phyloP scores from a whole-genome alignment of 805 yeast genomes.

The Cephaloascus albidus region DNA sequence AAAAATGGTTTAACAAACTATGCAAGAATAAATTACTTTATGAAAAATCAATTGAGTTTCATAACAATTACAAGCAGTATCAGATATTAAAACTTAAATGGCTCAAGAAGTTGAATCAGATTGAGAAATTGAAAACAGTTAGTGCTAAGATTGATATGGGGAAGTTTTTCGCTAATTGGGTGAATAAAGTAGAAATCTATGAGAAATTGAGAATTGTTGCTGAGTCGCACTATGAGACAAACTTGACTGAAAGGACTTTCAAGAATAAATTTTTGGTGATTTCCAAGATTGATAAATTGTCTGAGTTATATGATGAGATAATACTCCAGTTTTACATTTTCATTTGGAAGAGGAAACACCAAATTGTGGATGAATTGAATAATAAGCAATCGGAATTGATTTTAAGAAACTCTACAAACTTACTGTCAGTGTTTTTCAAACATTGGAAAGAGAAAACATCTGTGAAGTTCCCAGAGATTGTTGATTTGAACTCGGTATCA shows the following conservation, averaged over 20 bases:
- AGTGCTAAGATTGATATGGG: neutral
- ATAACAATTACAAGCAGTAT: neutral
- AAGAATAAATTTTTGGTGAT: neutral
- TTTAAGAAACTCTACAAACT: too few species aligned
- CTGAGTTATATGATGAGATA: neutral
- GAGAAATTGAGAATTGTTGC: neutral
- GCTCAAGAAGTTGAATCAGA: neutral
- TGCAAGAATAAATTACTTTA: neutral
- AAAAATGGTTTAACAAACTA: neutral
- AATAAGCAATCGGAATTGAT: neutral
- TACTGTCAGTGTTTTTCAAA: too few species aligned
- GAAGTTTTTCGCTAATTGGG: neutral
- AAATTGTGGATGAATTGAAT: neutral
- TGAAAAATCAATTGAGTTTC: neutral
- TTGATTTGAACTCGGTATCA: neutral
- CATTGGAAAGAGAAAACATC: neutral
- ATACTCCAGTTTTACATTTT: neutral
- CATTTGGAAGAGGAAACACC: neutral
- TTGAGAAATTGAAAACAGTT: too few species aligned
- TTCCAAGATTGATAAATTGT: neutral
- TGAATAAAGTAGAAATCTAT: neutral
- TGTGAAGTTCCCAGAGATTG: neutral
- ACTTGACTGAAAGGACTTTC: neutral
- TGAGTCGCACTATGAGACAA: neutral
- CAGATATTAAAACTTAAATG: neutral